Evolutionary conservation across 176 grass and related monocot species (phyloP).

Genomic region (Chrysopogon serrulatus): DNA sequence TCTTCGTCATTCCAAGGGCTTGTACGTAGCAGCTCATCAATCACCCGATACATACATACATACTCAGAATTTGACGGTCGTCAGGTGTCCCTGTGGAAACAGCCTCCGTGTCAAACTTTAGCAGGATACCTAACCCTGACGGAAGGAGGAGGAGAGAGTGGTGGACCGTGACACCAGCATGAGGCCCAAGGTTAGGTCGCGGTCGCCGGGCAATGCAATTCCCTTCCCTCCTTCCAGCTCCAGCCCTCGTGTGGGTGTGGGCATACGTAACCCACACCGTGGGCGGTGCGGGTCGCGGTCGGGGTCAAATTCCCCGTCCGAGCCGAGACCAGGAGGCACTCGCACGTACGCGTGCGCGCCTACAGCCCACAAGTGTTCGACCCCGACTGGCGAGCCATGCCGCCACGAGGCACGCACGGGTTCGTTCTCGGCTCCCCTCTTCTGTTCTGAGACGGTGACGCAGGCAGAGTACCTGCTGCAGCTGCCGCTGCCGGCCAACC

Average conservation of each 20-base stretch:
- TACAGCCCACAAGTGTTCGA: neutral
- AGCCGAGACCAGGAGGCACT: neutral
- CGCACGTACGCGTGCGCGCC: neutral
- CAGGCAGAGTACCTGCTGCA: neutral
- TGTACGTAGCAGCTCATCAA: neutral
- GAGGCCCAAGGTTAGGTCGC: neutral
- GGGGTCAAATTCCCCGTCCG: neutral
- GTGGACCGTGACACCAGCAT: slow-evolving; percentile 8
- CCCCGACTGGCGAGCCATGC: neutral
- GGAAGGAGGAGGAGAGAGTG: neutral
- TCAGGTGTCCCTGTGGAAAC: neutral
- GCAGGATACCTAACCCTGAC: slow-evolving; percentile 9
- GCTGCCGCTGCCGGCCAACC: neutral
- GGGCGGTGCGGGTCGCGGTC: slow-evolving; percentile 8
- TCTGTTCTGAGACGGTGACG: no score
- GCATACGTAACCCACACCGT: neutral
- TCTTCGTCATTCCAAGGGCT: neutral
- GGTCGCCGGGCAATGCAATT: slow-evolving; percentile 10
- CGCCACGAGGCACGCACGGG: neutral
- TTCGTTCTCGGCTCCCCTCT: no score
- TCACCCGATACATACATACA: neutral
- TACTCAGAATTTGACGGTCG: neutral
- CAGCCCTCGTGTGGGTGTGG: neutral
- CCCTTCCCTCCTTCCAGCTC: no score
- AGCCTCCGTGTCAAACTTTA: slow-evolving; percentile 14